Evolutionary conservation across 106 monocot species (phyloP), one percentile per base, ranked within the genome.

Genomic region (Platanthera zijinensis): DNA sequence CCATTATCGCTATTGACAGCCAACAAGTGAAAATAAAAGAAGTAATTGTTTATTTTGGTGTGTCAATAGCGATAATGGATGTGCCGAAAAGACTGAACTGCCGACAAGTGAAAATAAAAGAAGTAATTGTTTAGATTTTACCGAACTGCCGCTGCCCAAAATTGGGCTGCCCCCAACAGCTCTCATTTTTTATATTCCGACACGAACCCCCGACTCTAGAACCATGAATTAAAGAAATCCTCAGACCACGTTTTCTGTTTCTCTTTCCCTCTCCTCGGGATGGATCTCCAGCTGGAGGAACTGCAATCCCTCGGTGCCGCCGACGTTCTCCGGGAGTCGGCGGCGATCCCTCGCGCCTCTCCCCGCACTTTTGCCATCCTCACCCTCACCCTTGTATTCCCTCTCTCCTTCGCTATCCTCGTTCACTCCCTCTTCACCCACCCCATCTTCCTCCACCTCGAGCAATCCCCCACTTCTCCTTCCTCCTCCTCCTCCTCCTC

Each of bases 401-500:
- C 78, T 8, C 70, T 70, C 47, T 78, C 78, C 52, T 78, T 70
- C 52, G 70, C 70, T n/a, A 53, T 78, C 70, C 78, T 70, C 53
- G 56, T 19, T 32, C 52, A 77, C 51, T 52, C 67, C 22, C 63
- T 77, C 25, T 67, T 77, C 10, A 52, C 77, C 4, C 67, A 52
- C 48, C 77, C 69, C 5, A 7, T 57, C 52, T 30, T 77, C 32
- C 28, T 77, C 69, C 77, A 69, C 69, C 69, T 77, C 52, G 52
- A 77, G 69, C 77, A 68, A 66, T 77, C 66, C 30, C 50, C 64
- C 49, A 18, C 63, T 30, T 68, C 69, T 32, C 39, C 52, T 18
- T 52, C 51, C 30, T 68, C 67, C 28, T 51, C 52, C 15, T 52
- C 51, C 30, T 68, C 67, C 28, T 51, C 52, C 15, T 68, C 77